Evolutionary conservation across 352 stramenopile genomes (phyloP).

Genomic region (Globisporangium iwayamae): DNA sequence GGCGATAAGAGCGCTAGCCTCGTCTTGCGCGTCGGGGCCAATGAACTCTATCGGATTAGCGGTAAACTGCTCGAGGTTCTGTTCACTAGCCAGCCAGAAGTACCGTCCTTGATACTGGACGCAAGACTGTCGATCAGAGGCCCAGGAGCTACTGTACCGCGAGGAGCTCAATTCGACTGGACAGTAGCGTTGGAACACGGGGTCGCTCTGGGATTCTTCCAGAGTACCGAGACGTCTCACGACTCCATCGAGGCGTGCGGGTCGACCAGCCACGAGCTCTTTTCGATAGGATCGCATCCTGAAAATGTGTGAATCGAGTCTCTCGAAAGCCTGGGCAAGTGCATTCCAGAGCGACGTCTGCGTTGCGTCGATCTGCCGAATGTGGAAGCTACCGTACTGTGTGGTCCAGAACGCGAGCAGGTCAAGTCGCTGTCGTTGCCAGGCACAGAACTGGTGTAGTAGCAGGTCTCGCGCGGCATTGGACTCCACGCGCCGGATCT

Average conservation of each 20-base stretch:
- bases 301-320: constrained; percentile 26
- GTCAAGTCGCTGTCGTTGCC: constrained; percentile 46
- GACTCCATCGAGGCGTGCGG: constrained; percentile 26
- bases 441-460: constrained; percentile 24
- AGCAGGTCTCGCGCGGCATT: constrained; percentile 20
- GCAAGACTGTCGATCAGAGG: constrained; percentile 30
- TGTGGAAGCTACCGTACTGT: constrained; percentile 43
- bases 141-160: constrained; percentile 29
- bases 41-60: constrained; percentile 31
- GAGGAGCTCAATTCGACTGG: constrained; percentile 46
- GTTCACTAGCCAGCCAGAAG: constrained; percentile 42
- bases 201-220: constrained; percentile 24
- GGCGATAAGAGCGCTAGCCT: constrained; percentile 28
- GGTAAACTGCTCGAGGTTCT: constrained; percentile 33
- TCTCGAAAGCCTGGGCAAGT: constrained; percentile 19
- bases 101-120: constrained; percentile 35
- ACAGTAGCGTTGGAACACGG: constrained; percentile 46
- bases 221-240: constrained; percentile 24
- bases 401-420: constrained; percentile 41
- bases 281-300: constrained; percentile 19
- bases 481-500: constrained; percentile 6
- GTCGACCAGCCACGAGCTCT: constrained; percentile 25
- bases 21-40: constrained; percentile 25
- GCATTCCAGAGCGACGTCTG: constrained; percentile 45
- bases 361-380: constrained; percentile 39